A percentile compares a stretch with the other conserved stretches of the same genome.
Conservation (phyloP, 2,329 filamentous ascomycete species). For the Dactylellina leptospora region DNA sequence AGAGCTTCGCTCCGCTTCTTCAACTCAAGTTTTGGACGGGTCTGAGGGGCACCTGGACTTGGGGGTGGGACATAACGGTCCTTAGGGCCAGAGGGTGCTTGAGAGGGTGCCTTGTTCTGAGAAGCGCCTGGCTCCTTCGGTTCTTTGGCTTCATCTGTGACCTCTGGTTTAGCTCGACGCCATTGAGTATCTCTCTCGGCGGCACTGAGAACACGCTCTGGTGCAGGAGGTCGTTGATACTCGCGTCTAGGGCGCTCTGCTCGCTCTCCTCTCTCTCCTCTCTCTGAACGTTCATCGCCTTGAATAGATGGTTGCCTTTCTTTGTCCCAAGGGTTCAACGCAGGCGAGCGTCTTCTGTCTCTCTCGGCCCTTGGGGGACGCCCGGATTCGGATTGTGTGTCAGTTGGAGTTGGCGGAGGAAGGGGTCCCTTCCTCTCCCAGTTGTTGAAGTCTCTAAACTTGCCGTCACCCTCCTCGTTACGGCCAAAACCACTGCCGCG, state of each 20-base stretch:
- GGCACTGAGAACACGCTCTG: constrained; percentile 79
- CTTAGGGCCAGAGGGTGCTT: constrained; percentile 72
- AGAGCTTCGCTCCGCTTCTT: constrained; percentile 76
- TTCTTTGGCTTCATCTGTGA: constrained; percentile 38
- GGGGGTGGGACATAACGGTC: constrained; percentile 63
- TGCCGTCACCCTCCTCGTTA: constrained; percentile 74
- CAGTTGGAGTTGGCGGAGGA: constrained; percentile 71
- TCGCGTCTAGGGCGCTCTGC: constrained; percentile 76
- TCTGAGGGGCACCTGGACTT: constrained; percentile 67
- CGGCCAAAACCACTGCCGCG: constrained; percentile 68
- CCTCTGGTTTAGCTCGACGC: constrained; percentile 91
- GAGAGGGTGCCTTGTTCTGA: constrained; percentile 61
- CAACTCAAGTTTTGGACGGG: constrained; percentile 84
- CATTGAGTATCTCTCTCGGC: constrained; percentile 93
- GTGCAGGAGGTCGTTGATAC: constrained; percentile 72
- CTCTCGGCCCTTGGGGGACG: constrained; percentile 70
- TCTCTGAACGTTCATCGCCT: constrained; percentile 68
- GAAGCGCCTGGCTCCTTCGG: constrained; percentile 58
- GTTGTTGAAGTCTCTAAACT: constrained; percentile 80
- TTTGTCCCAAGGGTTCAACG: constrained; percentile 69
- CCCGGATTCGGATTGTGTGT: constrained; percentile 64
- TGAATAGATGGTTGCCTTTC: constrained; percentile 74
- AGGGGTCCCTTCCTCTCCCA: constrained; percentile 96
- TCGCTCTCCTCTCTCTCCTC: no score
- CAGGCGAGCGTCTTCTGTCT: constrained; percentile 61